Conservation (phyloP, 306 rosid species). For the Fagus crenata region DNA sequence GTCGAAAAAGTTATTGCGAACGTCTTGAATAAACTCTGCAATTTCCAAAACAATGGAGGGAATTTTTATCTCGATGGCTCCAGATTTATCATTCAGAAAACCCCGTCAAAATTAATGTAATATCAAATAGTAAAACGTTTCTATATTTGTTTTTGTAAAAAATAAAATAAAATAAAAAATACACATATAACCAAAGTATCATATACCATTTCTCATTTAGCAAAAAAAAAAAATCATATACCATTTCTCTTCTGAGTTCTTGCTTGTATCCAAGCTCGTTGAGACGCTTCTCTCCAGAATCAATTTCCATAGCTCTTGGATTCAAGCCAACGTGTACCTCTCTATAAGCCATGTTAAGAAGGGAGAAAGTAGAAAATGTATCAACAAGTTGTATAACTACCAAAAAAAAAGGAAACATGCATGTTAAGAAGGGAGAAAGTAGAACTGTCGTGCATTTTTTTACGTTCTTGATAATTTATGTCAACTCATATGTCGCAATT, state of each 20-base stretch:
- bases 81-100: neutral
- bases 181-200: neutral
- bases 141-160: too few species aligned
- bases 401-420: too few species aligned
- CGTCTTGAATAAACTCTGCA: slow-evolving; percentile 34
- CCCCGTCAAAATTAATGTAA: slow-evolving; percentile 6
- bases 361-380: too few species aligned
- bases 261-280: slow-evolving; percentile 58
- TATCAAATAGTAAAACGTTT: slow-evolving; percentile 6
- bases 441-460: neutral
- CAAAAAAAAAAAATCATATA: neutral
- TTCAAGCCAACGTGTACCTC: neutral
- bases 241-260: slow-evolving; percentile 55
- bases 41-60: neutral
- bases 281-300: slow-evolving; percentile 51
- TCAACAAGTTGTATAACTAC: neutral
- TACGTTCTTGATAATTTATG: neutral
- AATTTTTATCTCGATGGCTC: too few species aligned
- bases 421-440: neutral
- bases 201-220: slow-evolving; percentile 47
- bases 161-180: too few species aligned
- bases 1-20: slow-evolving; percentile 40
- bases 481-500: neutral
- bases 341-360: slow-evolving; percentile 4
- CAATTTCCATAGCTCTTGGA: slow-evolving; percentile 28